Evolutionary conservation across 164 flowering plant species (phyloP).

Genomic region (Magnolia sinica): DNA sequence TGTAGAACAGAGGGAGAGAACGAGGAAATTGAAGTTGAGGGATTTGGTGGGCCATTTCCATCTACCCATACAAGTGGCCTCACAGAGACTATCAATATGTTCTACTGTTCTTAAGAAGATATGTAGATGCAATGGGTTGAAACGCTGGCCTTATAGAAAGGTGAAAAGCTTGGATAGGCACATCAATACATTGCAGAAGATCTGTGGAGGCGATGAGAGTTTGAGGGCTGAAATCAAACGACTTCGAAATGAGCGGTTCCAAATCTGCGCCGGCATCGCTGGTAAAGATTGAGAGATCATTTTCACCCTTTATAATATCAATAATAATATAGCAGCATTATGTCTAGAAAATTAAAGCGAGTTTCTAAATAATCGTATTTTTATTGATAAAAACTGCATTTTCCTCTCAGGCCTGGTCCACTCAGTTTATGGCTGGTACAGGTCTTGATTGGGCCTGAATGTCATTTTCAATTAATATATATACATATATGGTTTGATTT

Average conservation of each 20-base stretch:
- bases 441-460: too few relatives aligned
- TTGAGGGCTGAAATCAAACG: slow-evolving; percentile 5
- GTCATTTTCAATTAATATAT: too few relatives aligned
- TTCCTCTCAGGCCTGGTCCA: too few relatives aligned
- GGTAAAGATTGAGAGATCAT: neutral
- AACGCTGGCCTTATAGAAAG: slow-evolving; percentile 67
- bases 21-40: slow-evolving; percentile 34
- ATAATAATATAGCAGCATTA: too few relatives aligned
- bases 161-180: slow-evolving; percentile 10
- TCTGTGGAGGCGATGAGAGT: neutral
- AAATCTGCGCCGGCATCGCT: slow-evolving; percentile 4
- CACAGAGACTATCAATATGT: slow-evolving; percentile 34
- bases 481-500: too few relatives aligned
- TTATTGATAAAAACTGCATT: too few relatives aligned
- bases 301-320: neutral
- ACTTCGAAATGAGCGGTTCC: neutral
- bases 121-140: slow-evolving; percentile 32
- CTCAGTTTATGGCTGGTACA: too few relatives aligned
- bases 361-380: too few relatives aligned
- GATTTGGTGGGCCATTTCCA: slow-evolving; percentile 42
- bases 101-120: slow-evolving; percentile 54
- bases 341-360: too few relatives aligned
- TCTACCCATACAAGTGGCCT: slow-evolving; percentile 46
- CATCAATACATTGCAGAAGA: neutral
- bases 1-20: slow-evolving; percentile 40